Evolutionary conservation across 1,284 basidiomycete genomes (phyloP).

Genomic region (Fomitopsis schrenkii): DNA sequence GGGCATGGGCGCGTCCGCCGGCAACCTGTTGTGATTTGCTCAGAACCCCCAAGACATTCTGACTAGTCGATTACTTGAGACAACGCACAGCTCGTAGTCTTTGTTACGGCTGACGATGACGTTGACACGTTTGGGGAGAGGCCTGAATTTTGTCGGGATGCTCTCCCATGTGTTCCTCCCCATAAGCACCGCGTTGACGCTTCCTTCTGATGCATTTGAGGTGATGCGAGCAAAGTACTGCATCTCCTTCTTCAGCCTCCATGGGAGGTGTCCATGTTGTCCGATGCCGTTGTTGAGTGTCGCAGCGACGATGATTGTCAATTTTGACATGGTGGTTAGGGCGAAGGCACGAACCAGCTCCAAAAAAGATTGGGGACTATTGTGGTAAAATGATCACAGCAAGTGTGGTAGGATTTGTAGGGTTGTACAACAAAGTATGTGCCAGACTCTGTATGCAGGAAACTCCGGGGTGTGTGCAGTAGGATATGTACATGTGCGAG

Average conservation of each 20-base stretch:
- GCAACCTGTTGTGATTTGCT: slow-evolving; percentile 9
- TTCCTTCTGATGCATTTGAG: slow-evolving; percentile 49
- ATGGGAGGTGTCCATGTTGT: slow-evolving; percentile 73
- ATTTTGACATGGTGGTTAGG: slow-evolving; percentile 33
- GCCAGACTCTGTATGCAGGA: too few relatives aligned
- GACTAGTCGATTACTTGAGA: not conserved
- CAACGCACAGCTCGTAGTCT: slow-evolving; percentile 61
- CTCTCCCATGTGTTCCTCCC: slow-evolving; percentile 98
- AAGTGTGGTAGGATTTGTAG: not conserved
- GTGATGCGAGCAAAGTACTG: slow-evolving; percentile 89
- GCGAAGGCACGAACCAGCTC: not conserved
- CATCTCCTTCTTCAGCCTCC: slow-evolving; percentile 90
- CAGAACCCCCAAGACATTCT: not conserved
- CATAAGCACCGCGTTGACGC: slow-evolving; percentile 87
- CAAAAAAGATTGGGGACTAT: not conserved
- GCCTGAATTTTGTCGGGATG: slow-evolving; percentile 88
- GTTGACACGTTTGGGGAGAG: slow-evolving; percentile 77
- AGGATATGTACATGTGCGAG: too few relatives aligned
- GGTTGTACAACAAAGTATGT: too few relatives aligned
- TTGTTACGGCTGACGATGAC: slow-evolving; percentile 73
- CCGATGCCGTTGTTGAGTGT: slow-evolving; percentile 90
- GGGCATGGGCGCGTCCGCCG: slow-evolving; percentile 11
- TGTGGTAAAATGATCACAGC: not conserved
- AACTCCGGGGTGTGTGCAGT: too few relatives aligned
- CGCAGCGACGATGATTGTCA: slow-evolving; percentile 93